These are phyloP conservation scores for Xylariaceae sp. DNA, from an alignment of 2,329 filamentous ascomycete species.

Conservation along the genomic window DNA sequence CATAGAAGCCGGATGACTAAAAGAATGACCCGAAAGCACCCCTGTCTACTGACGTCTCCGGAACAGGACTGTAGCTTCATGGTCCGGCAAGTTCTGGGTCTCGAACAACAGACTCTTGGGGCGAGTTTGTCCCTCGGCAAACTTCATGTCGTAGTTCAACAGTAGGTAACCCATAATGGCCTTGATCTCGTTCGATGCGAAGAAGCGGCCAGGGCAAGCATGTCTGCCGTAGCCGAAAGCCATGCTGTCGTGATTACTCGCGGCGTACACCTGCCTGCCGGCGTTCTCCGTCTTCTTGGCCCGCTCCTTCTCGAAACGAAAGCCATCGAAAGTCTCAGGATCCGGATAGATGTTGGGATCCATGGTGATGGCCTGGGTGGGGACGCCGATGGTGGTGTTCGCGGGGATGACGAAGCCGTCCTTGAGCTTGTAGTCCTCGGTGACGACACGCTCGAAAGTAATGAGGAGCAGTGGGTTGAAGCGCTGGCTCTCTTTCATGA, in stretches of 20 bases:
- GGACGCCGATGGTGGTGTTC: conserved; percentile 3
- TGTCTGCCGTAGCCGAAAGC: conserved; percentile 2
- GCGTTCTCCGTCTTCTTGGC: not conserved
- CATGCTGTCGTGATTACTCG: not conserved
- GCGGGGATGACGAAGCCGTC: conserved; percentile 2
- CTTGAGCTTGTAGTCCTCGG: conserved; percentile 19
- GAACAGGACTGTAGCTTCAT: conserved; percentile 1
- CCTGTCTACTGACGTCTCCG: not conserved
- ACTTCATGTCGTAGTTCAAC: conserved; percentile 4
- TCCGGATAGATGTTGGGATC: conserved; percentile 7
- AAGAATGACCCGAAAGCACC: not conserved
- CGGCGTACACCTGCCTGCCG: not conserved
- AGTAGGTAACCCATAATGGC: conserved; percentile 4
- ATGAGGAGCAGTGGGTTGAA: conserved; percentile 21
- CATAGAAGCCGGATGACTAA: too few relatives aligned
- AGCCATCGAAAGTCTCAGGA: conserved; percentile 4
- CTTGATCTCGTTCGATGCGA: conserved; percentile 1
- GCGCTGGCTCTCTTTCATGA: conserved; percentile 34
- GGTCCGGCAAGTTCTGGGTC: conserved; percentile 5
- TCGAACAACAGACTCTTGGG: conserved; percentile 1
- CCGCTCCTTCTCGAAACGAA: conserved; percentile 2
- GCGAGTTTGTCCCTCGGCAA: not conserved
- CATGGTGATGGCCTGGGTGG: conserved; percentile 3
- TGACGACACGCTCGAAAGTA: conserved; percentile 19
- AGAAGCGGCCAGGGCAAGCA: conserved; percentile 3